Conservation (phyloP, 2,329 filamentous ascomycete genomes). For the Talaromyces sp. region DNA sequence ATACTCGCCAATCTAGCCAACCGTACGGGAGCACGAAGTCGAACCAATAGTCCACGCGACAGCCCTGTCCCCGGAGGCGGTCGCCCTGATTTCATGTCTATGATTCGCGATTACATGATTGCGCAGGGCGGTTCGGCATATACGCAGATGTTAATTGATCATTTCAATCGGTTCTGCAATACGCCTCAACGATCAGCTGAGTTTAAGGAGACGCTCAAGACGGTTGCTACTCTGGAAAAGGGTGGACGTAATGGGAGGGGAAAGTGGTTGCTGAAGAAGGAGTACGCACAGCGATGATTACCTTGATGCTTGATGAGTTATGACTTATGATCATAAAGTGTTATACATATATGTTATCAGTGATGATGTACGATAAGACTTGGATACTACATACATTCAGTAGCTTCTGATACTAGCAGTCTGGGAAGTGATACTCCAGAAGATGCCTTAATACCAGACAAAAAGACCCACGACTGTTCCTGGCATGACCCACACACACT, state of each 20-base stretch:
- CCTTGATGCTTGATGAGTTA: not conserved
- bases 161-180: slow-evolving; percentile 78
- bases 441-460: too few species aligned
- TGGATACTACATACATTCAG: not conserved
- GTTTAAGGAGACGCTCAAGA: slow-evolving; percentile 77
- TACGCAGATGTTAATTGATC: slow-evolving; percentile 81
- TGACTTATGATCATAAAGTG: slow-evolving; percentile 1
- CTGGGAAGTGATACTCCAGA: too few species aligned
- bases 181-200: slow-evolving; percentile 66
- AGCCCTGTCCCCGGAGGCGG: slow-evolving; percentile 48
- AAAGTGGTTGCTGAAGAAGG: slow-evolving; percentile 59
- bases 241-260: slow-evolving; percentile 49
- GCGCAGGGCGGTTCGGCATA: slow-evolving; percentile 74
- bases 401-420: not conserved
- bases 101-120: slow-evolving; percentile 76
- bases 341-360: not conserved
- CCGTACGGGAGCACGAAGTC: slow-evolving; percentile 19
- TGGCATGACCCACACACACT: too few species aligned
- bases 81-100: slow-evolving; percentile 60
- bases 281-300: slow-evolving; percentile 40
- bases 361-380: not conserved
- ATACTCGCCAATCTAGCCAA: slow-evolving; percentile 40
- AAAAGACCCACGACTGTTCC: too few species aligned
- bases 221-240: slow-evolving; percentile 68
- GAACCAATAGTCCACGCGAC: slow-evolving; percentile 21